Percentiles rank a stretch among this genome's conserved stretches.
phyloP scores from a whole-genome alignment of 495 filamentous ascomycete genomes.

The Penicillium daleae region DNA sequence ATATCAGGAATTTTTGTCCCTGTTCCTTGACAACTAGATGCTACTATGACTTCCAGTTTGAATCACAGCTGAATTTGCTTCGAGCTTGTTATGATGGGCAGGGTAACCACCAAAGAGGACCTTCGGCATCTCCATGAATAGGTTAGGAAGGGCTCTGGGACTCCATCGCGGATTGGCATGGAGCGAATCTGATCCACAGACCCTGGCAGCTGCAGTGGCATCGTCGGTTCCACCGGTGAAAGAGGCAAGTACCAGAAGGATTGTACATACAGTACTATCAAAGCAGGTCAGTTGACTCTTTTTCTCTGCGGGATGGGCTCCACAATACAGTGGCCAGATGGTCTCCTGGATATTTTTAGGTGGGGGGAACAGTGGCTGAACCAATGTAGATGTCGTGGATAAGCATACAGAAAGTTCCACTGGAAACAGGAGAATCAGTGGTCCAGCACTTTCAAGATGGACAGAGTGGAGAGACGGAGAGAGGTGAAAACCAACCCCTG shows the following conservation, averaged over 20 bases:
- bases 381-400: constrained; percentile 1
- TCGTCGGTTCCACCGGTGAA: constrained; percentile 6
- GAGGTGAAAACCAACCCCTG: constrained; percentile 4
- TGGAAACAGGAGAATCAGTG: constrained; percentile 7
- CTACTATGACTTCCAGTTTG: not conserved
- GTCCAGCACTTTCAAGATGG: not conserved
- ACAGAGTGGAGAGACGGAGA: not conserved
- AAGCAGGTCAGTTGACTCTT: constrained; percentile 17
- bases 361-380: not conserved
- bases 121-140: not conserved
- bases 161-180: not conserved
- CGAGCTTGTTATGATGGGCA: not conserved
- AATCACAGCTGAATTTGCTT: not conserved
- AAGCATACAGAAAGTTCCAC: constrained; percentile 2
- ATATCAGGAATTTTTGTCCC: not conserved
- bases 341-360: constrained; percentile 11
- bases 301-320: not conserved
- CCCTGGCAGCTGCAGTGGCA: not conserved
- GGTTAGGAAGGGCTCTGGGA: not conserved
- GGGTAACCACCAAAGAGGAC: not conserved
- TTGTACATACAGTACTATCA: not conserved
- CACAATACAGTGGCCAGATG: no score
- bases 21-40: not conserved
- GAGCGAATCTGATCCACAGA: not conserved
- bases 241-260: constrained; percentile 11